Evolutionary conservation across 2,329 filamentous ascomycete species (phyloP).

Genomic region (Pseudogymnoascus sp.): DNA sequence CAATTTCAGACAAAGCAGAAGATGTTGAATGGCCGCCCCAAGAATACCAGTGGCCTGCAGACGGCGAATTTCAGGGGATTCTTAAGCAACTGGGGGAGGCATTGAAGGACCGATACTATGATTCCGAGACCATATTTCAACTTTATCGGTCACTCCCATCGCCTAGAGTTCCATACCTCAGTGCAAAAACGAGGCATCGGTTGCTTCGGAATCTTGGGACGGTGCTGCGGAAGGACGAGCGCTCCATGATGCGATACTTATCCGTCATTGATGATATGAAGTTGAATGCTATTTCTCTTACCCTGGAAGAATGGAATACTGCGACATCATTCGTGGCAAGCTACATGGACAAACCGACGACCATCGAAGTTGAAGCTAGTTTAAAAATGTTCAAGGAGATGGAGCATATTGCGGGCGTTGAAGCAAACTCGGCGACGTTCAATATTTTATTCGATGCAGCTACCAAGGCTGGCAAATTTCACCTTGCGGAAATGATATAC

Average conservation of each 20-base stretch:
- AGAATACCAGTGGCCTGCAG: constrained; percentile 26
- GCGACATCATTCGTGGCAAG: constrained; percentile 74
- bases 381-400: constrained; percentile 83
- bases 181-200: constrained; percentile 24
- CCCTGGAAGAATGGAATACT: constrained; percentile 69
- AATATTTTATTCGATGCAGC: constrained; percentile 89
- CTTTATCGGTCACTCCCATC: constrained; percentile 32
- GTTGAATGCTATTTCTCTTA: constrained; percentile 62
- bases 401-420: constrained; percentile 64
- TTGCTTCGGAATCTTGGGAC: constrained; percentile 28
- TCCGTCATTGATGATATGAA: constrained; percentile 79
- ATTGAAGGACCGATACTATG: constrained; percentile 18
- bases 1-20: constrained; percentile 44
- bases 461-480: constrained; percentile 76
- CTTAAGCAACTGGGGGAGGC: constrained; percentile 20
- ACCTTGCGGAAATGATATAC: constrained; percentile 77
- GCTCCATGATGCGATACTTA: constrained; percentile 74
- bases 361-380: constrained; percentile 58
- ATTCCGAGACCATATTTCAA: constrained; percentile 29
- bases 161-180: constrained; percentile 30
- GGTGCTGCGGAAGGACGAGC: constrained; percentile 31
- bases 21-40: constrained; percentile 36
- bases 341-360: constrained; percentile 55
- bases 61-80: constrained; percentile 22
- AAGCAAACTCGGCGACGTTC: constrained; percentile 74